Percentiles rank a stretch among this genome's conserved stretches.
Evolutionary conservation across 2,329 filamentous ascomycete genomes (phyloP).

Genomic region (Colletotrichum salicis): DNA sequence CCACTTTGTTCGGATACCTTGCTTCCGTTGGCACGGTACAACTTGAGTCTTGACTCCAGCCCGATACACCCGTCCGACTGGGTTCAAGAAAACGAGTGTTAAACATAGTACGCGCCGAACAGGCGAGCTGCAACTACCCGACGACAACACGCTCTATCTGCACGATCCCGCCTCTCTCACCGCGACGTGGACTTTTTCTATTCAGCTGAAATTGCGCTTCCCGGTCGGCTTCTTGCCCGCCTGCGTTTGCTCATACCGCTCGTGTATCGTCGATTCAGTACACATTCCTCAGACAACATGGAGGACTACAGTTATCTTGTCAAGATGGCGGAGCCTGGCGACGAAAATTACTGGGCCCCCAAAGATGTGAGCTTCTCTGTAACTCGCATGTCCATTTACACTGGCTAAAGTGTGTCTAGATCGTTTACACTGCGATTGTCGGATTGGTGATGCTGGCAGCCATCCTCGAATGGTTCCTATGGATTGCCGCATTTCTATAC

Average conservation of each 20-base stretch:
- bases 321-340: constrained; percentile 51
- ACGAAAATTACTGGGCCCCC: constrained; percentile 60
- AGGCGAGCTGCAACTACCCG: constrained; percentile 27
- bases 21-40: background rate
- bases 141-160: constrained; percentile 13
- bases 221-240: background rate
- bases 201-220: background rate
- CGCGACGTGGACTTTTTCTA: constrained; percentile 1
- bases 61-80: background rate
- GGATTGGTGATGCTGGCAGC: constrained; percentile 85
- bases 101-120: constrained; percentile 8
- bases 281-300: background rate
- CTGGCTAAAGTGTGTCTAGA: constrained; percentile 61
- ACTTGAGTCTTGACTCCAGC: background rate
- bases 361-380: constrained; percentile 49
- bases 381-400: background rate
- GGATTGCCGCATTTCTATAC: constrained; percentile 93
- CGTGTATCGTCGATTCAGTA: background rate
- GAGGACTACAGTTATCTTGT: background rate
- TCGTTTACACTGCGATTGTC: constrained; percentile 85
- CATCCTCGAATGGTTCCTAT: constrained; percentile 91
- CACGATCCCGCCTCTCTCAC: constrained; percentile 20
- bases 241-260: background rate
- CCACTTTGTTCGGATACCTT: background rate
- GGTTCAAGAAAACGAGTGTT: background rate